Percentiles rank a stretch among this genome's conserved stretches.
These are phyloP conservation scores for Hirschioporus abietinus DNA, from an alignment of 768 basidiomycete genomes.

Conservation along the genomic window DNA sequence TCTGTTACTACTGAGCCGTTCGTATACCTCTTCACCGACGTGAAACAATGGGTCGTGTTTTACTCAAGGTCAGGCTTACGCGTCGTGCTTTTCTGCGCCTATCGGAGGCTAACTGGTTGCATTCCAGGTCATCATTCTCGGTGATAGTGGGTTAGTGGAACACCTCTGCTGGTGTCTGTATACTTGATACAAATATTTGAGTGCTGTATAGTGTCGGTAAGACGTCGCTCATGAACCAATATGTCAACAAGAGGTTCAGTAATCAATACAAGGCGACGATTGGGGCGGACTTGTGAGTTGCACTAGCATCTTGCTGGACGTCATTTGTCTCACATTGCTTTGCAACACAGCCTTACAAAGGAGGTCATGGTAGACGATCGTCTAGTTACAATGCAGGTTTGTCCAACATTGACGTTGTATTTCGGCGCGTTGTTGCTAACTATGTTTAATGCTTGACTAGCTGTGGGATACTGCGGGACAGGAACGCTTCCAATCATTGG, in stretches of 20 bases:
- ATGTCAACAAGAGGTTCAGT: conserved; percentile 99
- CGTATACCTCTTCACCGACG: conserved; percentile 16
- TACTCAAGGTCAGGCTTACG: conserved; percentile 61
- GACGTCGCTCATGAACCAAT: conserved; percentile 99
- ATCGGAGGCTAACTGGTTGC: conserved; percentile 1
- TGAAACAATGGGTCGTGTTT: conserved; percentile 69
- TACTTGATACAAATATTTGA: neutral
- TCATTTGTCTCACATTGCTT: conserved; percentile 14
- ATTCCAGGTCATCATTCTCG: conserved; percentile 87
- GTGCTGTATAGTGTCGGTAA: conserved; percentile 74
- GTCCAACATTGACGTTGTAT: conserved; percentile 15
- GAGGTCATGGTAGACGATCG: conserved; percentile 99
- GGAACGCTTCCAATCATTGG: conserved; percentile 98
- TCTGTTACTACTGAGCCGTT: conserved; percentile 3
- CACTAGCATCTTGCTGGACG: conserved; percentile 11
- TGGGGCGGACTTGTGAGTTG: conserved; percentile 88
- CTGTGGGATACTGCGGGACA: conserved; percentile 99
- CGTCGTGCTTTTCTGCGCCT: conserved; percentile 1
- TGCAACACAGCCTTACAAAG: conserved; percentile 75
- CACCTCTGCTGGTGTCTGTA: neutral
- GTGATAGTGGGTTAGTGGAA: conserved; percentile 84
- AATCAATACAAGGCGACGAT: conserved; percentile 99
- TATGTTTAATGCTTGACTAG: conserved; percentile 34
- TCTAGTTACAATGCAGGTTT: conserved; percentile 96
- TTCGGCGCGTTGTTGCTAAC: conserved; percentile 10